Base-by-base conservation (phyloP, 2,329 filamentous ascomycete genomes). In the Colletotrichum caudatum region DNA sequence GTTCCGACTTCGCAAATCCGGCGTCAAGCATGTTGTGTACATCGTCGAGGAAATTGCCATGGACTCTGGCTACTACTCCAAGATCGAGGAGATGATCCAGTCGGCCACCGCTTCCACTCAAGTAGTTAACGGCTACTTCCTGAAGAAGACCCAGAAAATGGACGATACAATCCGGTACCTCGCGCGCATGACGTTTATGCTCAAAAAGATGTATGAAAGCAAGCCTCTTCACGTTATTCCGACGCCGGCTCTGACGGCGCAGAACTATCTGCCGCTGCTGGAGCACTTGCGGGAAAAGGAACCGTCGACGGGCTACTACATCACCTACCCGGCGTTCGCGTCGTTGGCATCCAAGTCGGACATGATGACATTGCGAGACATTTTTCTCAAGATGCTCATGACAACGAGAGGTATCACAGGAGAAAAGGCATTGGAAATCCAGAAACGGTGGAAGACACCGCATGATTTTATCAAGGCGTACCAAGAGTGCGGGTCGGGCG, bases 371-470 rank as follows among this genome's bases (percentile, higher is more conserved):
- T 82, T 95, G 12, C 85, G 92, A 66, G 93, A 96, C 76, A 80
- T 95, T 0, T 95, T 89, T 75, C 82, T 96, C 35, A 95, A 95
- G 80, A 95, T 96, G 93, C 86, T 96, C 59, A 94, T 96, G 93
- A 94, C 92, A 74, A 93, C 89, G 1, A 88, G 88, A 66, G 92
- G 92, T 1, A 84, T 96, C 16, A 93, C 92, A 0, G 92, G 91
- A 3, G 93, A 95, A 75, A 93, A 93, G 76, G 93, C 93, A 0
- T 80, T 95, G 6, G 93, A 94, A 80, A 94, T 96, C 16, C 93
- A 95, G 77, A 90, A 89, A 75, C 82, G 86, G n/a, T 96, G 93
- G 92, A 89, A 86, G 74, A 95, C 93, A 2, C 93, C 93, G 0
- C 84, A 88, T 70, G 89, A 89, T 1, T 89, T 96, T 62, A 83